Evolutionary conservation across 805 yeast genomes (phyloP), one percentile per base, ranked within the genome.

Genomic region (Candida vaughaniae): DNA sequence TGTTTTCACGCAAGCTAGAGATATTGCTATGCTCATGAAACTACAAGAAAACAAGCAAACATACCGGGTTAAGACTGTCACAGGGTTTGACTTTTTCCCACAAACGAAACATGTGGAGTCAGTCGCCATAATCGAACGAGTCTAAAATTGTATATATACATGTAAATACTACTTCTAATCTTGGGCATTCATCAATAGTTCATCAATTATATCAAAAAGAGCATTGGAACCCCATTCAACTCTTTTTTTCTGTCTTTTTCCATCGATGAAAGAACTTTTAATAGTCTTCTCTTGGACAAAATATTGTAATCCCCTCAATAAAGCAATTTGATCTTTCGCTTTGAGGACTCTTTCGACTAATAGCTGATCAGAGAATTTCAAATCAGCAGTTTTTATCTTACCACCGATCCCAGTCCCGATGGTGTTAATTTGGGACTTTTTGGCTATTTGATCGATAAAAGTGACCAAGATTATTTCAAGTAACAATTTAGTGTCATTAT

Each of bases 391-490:
- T 43, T 47, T 56, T 1, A 32, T 29, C 25, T 55, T 64, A 9
- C 26, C 16, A 29, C 58, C 65, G 5, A 47, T 50, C 0, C 78
- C 78, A 8, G 63, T 57, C 1, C 79, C 79, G 39, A 66, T 62
- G 1, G 65, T 54, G 41, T 64, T 69, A 11, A 56, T 49, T 49
- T 80, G 85, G 0, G 84, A 76, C 48, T 74, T 75, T 53, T 78
- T 82, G 8, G 78, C 95, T 6, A 84, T 49, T 11, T 67, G 64
- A 41, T 85, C 82, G 27, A 86, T 68, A 45, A 88, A 69, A 5
- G 83, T 77, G 17, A 84, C 82, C 35, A 90, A 58, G 34, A 86
- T 58, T 19, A 88, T 72, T 53, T 91, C 96, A 45, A 87, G 42
- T 50, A 91, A 87, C 15, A 88, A 58, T 25, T 71, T 70, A 2